Conservation (phyloP, 495 filamentous ascomycete species). For the Melanomma pulvis-pyrius region DNA sequence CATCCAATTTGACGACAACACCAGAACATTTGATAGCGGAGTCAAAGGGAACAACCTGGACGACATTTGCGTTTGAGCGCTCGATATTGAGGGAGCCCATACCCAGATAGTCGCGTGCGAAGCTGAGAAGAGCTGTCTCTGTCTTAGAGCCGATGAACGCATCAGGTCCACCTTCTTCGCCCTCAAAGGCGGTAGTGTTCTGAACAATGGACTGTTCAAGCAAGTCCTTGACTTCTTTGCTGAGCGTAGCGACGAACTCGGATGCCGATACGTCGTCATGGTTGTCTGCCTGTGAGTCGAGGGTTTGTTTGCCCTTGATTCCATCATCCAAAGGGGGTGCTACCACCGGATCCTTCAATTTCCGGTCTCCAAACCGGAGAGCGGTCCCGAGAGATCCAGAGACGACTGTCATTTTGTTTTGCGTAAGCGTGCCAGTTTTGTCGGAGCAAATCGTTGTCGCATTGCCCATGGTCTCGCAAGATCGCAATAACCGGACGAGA, state of each 20-base stretch:
- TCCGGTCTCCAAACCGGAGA: constrained; percentile 55
- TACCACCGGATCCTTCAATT: constrained; percentile 16
- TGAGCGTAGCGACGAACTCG: constrained; percentile 63
- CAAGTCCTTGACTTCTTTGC: constrained; percentile 53
- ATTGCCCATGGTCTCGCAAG: constrained; percentile 99
- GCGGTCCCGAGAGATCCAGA: constrained; percentile 62
- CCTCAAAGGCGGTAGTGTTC: constrained; percentile 71
- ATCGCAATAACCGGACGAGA: constrained; percentile 83
- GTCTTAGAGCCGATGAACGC: constrained; percentile 73
- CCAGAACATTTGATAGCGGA: constrained; percentile 72
- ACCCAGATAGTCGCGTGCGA: constrained; percentile 63
- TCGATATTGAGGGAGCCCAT: constrained; percentile 63
- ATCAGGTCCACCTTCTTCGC: constrained; percentile 52
- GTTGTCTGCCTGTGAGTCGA: constrained; percentile 37
- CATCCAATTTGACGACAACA: constrained; percentile 60
- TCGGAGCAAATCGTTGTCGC: constrained; percentile 95
- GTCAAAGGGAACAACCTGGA: constrained; percentile 69
- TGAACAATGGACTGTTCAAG: constrained; percentile 63
- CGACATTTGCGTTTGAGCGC: constrained; percentile 61
- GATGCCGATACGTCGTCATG: constrained; percentile 54
- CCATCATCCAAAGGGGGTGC: constrained; percentile 32
- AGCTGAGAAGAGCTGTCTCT: constrained; percentile 66
- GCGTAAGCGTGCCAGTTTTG: constrained; percentile 91
- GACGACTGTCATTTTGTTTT: constrained; percentile 73
- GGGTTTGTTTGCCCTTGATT: constrained; percentile 40